Base-by-base conservation (phyloP, 2,329 filamentous ascomycete species). In the Fusarium sp. region DNA sequence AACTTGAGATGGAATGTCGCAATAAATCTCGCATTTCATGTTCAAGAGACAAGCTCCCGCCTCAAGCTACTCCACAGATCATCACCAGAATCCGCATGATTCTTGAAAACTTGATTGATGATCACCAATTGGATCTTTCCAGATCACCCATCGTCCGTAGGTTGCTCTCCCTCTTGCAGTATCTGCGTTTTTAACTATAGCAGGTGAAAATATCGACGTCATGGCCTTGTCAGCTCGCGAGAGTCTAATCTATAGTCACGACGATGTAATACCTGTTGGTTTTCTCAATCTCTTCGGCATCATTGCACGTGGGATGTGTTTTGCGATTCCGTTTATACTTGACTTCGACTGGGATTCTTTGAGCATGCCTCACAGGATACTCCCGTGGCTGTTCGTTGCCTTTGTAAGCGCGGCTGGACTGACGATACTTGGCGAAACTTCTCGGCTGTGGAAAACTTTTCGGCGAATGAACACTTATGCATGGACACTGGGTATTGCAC, bases 141-240 rank as follows among this genome's bases (percentile, higher is more conserved):
- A 52, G 32, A 20, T 40, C 48, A 4, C 32, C 48, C 9, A 20
- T 52, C 18, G 24, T 41, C 18, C 34, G 49, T 52, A 52, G n/a
- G 49, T 52, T 10, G 10, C 20, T 8, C 7, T 7, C 18, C 4
- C 7, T 32, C 11, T 12, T 2, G 2, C 3, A 27, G 18, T 6
- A 11, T 20, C 16, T 16, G 10, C 13, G 9, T 18, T 52, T 52
- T 34, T 52, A 24, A 52, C 12, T 11, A 52, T 8, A 18, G 16
- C 24, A 52, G 49, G 49, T n/a, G 49, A 52, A 27, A 52, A 52
- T 7, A 42, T 52, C 24, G 49, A 52, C 34, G 49, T 41, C 18
- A 52, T 52, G 49, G 49, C 32, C 7, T 41, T 52, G 16, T 41
- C 49, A 27, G 49, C 18, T 3, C 49, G 49, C 10, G 49, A 52